Evolutionary conservation across 164 flowering plant species (phyloP).

Genomic region (Vitis labrusca): DNA sequence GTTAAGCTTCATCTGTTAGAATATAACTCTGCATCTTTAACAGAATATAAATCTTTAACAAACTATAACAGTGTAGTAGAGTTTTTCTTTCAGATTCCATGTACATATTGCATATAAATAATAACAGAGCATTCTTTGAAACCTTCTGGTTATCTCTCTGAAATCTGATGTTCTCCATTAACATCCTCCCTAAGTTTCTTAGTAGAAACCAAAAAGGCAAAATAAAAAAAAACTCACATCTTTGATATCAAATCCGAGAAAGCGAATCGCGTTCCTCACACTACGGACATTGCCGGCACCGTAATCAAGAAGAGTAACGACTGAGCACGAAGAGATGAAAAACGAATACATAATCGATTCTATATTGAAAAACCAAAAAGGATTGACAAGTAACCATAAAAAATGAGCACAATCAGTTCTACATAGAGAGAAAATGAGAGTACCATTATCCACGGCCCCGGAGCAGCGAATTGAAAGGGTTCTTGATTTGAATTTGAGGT

Average conservation of each 20-base stretch:
- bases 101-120: no score
- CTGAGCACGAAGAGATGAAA: slow-evolving; percentile 17
- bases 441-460: slow-evolving; percentile 49
- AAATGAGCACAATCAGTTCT: not conserved
- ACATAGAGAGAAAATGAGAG: not conserved
- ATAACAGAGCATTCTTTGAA: no score
- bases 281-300: slow-evolving; percentile 96
- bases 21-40: no score
- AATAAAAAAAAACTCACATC: slow-evolving; percentile 47
- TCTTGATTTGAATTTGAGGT: slow-evolving; percentile 29
- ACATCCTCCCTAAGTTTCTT: no score
- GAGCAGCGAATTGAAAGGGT: slow-evolving; percentile 49
- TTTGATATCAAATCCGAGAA: slow-evolving; percentile 72
- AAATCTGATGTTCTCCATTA: no score
- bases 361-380: not conserved
- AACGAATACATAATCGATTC: not conserved
- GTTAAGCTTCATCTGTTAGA: no score
- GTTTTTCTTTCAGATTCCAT: no score
- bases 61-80: no score
- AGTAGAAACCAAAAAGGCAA: not conserved
- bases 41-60: no score
- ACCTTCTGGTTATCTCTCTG: no score
- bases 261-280: slow-evolving; percentile 73
- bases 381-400: not conserved
- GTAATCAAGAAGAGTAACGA: slow-evolving; percentile 82